Percentiles rank a stretch among this genome's conserved stretches.
Evolutionary conservation across 129 eudicot species (phyloP).

Genomic region (Pulicaria dysenterica): DNA sequence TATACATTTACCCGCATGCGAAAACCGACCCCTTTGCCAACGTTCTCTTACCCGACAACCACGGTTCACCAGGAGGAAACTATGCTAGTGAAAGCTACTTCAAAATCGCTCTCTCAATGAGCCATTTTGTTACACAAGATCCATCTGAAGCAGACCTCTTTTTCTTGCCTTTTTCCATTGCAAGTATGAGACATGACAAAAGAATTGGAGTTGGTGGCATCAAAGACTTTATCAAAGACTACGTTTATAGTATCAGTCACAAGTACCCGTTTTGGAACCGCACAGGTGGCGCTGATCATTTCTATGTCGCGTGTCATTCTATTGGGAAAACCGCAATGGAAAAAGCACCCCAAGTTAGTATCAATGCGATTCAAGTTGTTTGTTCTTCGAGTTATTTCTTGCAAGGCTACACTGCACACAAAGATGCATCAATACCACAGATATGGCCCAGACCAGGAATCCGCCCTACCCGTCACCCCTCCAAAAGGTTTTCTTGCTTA

Average conservation of each 20-base stretch:
- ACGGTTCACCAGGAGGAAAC: constrained; percentile 66
- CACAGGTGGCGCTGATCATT: constrained; percentile 85
- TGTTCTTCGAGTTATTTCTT: constrained; percentile 86
- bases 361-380: constrained; percentile 91
- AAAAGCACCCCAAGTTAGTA: constrained; percentile 56
- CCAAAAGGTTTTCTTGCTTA: constrained; percentile 53
- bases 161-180: constrained; percentile 85
- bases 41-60: constrained; percentile 48
- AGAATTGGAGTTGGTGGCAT: constrained; percentile 84
- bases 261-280: constrained; percentile 83
- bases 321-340: constrained; percentile 81
- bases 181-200: constrained; percentile 68
- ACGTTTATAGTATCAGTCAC: constrained; percentile 47
- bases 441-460: constrained; percentile 83
- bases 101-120: constrained; percentile 60
- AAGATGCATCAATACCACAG: constrained; percentile 90
- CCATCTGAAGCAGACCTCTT: constrained; percentile 77
- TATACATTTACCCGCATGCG: constrained; percentile 64
- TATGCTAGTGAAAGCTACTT: constrained; percentile 91
- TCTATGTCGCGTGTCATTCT: constrained; percentile 90
- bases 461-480: constrained; percentile 46
- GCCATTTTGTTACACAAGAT: constrained; percentile 73
- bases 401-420: constrained; percentile 67
- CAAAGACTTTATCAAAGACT: constrained; percentile 48
- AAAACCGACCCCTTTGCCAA: constrained; percentile 69